phyloP scores from a whole-genome alignment of 2,329 filamentous ascomycete genomes.

The Alternaria arbusti region DNA sequence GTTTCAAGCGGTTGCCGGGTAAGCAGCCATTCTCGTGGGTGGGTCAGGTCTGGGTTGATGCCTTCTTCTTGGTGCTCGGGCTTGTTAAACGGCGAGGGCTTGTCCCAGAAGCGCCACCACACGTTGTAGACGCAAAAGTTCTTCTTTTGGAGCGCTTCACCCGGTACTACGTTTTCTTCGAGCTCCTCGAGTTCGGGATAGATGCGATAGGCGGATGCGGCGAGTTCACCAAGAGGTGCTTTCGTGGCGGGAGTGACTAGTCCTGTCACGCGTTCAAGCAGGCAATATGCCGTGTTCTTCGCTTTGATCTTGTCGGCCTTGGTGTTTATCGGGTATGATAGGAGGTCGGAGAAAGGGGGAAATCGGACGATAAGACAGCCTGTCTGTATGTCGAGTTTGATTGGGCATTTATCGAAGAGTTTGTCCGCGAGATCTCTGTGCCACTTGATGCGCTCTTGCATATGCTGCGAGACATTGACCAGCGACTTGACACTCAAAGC shows the following conservation, averaged over 20 bases:
- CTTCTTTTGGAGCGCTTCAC: constrained; percentile 7
- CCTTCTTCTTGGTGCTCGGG: constrained; percentile 3
- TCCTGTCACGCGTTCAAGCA: constrained; percentile 57
- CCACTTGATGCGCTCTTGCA: constrained; percentile 62
- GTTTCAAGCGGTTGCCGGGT: constrained; percentile 30
- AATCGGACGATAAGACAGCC: constrained; percentile 44
- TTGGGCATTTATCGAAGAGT: constrained; percentile 58
- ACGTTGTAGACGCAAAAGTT: constrained; percentile 29
- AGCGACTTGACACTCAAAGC: constrained; percentile 70
- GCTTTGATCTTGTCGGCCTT: constrained; percentile 25
- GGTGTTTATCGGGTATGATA: constrained; percentile 19
- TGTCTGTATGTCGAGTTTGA: constrained; percentile 53
- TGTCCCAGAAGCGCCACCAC: constrained; percentile 33
- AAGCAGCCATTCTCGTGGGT: constrained; percentile 35
- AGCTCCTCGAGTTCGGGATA: constrained; percentile 45
- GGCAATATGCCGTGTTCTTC: constrained; percentile 47
- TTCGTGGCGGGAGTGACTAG: constrained; percentile 57
- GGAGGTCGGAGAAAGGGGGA: constrained; percentile 29
- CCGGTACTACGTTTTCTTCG: background rate
- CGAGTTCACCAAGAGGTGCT: constrained; percentile 53
- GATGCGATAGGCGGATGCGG: constrained; percentile 48
- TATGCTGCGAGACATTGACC: constrained; percentile 51
- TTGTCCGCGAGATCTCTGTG: constrained; percentile 61
- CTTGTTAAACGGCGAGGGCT: constrained; percentile 17
- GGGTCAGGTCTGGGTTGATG: background rate